phyloP scores from a whole-genome alignment of 768 basidiomycete genomes.

The Tricholoma flavovirens region DNA sequence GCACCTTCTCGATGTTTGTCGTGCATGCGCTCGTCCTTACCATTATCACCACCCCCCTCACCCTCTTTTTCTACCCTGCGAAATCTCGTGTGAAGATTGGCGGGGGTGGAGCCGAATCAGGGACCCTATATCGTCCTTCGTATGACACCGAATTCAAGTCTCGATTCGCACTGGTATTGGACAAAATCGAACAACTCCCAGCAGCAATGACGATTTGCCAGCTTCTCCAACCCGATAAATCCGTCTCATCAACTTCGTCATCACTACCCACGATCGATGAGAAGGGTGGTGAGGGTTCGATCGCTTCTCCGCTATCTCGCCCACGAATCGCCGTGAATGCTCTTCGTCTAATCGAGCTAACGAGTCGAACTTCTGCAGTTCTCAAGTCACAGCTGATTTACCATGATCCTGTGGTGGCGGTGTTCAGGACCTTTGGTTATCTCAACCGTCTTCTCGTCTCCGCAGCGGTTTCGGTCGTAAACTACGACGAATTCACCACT shows the following conservation, averaged over 20 bases:
- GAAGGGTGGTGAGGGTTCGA: slow-evolving; percentile 17
- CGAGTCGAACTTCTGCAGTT: slow-evolving; percentile 81
- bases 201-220: slow-evolving; percentile 79
- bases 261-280: slow-evolving; percentile 19
- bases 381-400: slow-evolving; percentile 73
- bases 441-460: slow-evolving; percentile 63
- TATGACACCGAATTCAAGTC: slow-evolving; percentile 42
- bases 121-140: slow-evolving; percentile 12
- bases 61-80: slow-evolving; percentile 69
- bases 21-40: slow-evolving; percentile 72
- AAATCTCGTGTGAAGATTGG: slow-evolving; percentile 40
- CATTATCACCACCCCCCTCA: slow-evolving; percentile 81
- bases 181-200: slow-evolving; percentile 75
- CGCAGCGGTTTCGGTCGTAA: slow-evolving; percentile 69
- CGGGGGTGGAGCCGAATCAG: slow-evolving; percentile 16
- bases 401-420: slow-evolving; percentile 65
- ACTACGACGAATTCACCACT: slow-evolving; percentile 64
- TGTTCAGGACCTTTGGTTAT: slow-evolving; percentile 74
- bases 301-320: slow-evolving; percentile 3
- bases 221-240: slow-evolving; percentile 47
- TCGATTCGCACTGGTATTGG: slow-evolving; percentile 69
- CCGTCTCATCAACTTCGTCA: slow-evolving; percentile 1
- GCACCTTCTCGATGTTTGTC: slow-evolving; percentile 88
- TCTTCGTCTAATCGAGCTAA: slow-evolving; percentile 85
- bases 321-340: slow-evolving; percentile 53